Base-by-base conservation (phyloP, 2,329 filamentous ascomycete species). In the Raffaelea ambrosiae region DNA sequence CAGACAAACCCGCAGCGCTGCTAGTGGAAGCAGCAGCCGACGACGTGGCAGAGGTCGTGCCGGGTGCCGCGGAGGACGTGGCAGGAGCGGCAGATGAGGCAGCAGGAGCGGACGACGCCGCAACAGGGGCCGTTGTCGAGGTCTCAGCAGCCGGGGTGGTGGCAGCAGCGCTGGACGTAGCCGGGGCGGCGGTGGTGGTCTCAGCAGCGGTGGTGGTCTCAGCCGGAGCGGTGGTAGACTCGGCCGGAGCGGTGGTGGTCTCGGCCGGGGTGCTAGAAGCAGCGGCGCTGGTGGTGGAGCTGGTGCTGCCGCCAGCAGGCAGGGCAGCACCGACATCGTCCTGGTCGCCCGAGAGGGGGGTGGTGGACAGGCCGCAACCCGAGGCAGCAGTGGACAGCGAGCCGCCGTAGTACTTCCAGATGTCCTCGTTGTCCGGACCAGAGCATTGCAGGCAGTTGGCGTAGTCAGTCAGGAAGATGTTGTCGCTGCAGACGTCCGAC, bases 361-460 rank as follows among this genome's bases (percentile, higher is more conserved):
- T 54, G 16, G 55, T 55, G 16, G 57, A 47, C 19, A 63, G 54
- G 7, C 57, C 60, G 46, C 63, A 66, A 2, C 42, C 48, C 3
- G 45, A 45, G 13, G 61, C 68, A 4, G 57, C 58, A 4, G 23
- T 53, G 18, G 54, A 58, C 45, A 70, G 49, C 2, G 57, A 58
- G 23, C 43, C 49, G 22, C 67, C 63, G 48, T 71, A 70, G 56
- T 64, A 66, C 26, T 58, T 54, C 67, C 68, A 70, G 55, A 69
- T 68, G 51, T 68, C 58, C 31, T 58, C 48, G 53, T 69, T 69
- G 49, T 69, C 66, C 1, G 65, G 53, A 33, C 57, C 57, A n/a
- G 58, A 43, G 55, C 68, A 71, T 50, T 63, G 57, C 26, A 70
- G 59, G 53, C 67, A 71, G 51, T 62, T 64, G 38, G 56, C 48